Evolutionary conservation across 225 moss, liverwort and hornwort genomes (phyloP).

Genomic region (Bryoerythrophyllum caledonicum): DNA sequence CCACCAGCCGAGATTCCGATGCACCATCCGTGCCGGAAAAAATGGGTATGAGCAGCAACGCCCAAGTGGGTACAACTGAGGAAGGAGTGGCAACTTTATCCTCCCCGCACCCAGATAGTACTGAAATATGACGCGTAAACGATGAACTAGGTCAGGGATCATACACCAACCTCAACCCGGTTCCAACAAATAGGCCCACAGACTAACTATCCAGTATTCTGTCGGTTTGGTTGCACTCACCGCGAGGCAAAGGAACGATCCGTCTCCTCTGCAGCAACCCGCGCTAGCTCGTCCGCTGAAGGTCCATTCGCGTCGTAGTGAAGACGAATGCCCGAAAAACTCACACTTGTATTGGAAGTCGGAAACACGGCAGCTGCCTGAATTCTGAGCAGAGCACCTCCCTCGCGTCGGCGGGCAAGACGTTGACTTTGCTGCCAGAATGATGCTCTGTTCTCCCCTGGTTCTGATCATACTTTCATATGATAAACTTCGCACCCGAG

Average conservation of each 20-base stretch:
- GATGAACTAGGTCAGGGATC: neutral
- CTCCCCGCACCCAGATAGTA: neutral
- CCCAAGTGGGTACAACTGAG: slow-evolving; percentile 1
- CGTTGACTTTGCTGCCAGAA: neutral
- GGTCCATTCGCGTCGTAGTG: neutral
- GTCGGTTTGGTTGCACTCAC: slow-evolving; percentile 1
- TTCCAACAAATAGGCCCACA: neutral
- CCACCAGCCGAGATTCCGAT: neutral
- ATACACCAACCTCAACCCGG: neutral
- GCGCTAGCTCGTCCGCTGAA: neutral
- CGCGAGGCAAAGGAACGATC: neutral
- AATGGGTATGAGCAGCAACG: neutral
- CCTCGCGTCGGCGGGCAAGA: neutral
- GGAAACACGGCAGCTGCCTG: neutral
- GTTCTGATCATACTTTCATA: too few species aligned
- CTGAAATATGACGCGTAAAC: neutral
- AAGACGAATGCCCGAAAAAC: neutral
- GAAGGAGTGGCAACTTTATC: neutral
- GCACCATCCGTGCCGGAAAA: neutral
- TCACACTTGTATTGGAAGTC: neutral
- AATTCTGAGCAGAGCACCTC: neutral
- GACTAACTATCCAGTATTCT: neutral
- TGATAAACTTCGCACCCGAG: neutral
- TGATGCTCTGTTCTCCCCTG: neutral
- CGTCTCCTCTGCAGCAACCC: neutral